Evolutionary conservation across 164 flowering plant genomes (phyloP).

Genomic region (Liriodendron chinense): DNA sequence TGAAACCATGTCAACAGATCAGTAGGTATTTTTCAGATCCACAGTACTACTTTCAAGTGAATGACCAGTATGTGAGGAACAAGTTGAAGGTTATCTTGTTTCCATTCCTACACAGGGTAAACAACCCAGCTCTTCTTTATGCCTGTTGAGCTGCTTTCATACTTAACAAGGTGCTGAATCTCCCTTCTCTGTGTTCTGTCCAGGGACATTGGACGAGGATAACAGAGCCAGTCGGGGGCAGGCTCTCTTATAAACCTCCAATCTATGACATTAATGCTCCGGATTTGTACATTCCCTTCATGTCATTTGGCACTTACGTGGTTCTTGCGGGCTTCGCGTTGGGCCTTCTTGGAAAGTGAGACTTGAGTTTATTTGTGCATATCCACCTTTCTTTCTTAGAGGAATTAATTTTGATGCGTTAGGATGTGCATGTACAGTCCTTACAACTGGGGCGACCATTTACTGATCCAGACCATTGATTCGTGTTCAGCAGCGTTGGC

Average conservation of each 20-base stretch:
- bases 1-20: slow-evolving; percentile 39
- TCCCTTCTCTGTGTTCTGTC: neutral
- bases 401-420: neutral
- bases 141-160: neutral
- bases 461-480: neutral
- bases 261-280: slow-evolving; percentile 67
- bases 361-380: neutral
- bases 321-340: slow-evolving; percentile 49
- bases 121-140: neutral
- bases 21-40: slow-evolving; percentile 71
- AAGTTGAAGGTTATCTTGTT: slow-evolving; percentile 69
- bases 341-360: slow-evolving; percentile 61
- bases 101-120: slow-evolving; percentile 76
- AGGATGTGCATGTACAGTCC: neutral
- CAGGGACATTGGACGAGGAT: slow-evolving; percentile 69
- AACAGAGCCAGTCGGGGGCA: slow-evolving; percentile 58
- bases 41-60: slow-evolving; percentile 79
- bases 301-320: slow-evolving; percentile 63
- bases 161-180: neutral
- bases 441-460: neutral
- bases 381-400: neutral
- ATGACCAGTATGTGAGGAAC: slow-evolving; percentile 71
- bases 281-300: slow-evolving; percentile 57
- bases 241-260: slow-evolving; percentile 61
- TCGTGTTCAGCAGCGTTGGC: neutral